phyloP scores from a whole-genome alignment of 1,139 yeast species.

The Zygosaccharomyces pseudobailii region DNA sequence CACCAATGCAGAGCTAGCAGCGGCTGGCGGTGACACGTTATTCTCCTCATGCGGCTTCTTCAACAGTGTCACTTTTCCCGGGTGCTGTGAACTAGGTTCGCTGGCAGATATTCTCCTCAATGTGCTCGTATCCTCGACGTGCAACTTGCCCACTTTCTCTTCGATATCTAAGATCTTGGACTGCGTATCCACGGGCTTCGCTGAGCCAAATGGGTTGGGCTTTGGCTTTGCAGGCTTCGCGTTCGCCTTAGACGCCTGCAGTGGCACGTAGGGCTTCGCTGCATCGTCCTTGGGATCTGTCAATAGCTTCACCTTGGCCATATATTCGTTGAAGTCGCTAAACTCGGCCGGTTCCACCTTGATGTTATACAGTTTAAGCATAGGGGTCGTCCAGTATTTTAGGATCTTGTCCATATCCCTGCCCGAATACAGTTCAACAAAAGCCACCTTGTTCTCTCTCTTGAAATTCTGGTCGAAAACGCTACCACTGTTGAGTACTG shows the following conservation, averaged over 20 bases:
- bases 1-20: neutral
- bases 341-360: conserved; percentile 27
- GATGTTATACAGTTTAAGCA: conserved; percentile 28
- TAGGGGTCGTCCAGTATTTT: conserved; percentile 28
- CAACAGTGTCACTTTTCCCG: conserved; percentile 15
- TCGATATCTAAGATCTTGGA: conserved; percentile 46
- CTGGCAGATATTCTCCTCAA: conserved; percentile 38
- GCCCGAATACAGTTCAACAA: conserved; percentile 49
- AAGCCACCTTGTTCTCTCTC: conserved; percentile 48
- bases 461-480: conserved; percentile 33
- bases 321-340: conserved; percentile 31
- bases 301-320: conserved; percentile 22
- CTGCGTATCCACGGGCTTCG: conserved; percentile 50
- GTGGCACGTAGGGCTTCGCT: conserved; percentile 19
- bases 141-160: conserved; percentile 43
- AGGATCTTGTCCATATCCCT: conserved; percentile 44
- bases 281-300: conserved; percentile 28
- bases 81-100: conserved; percentile 8
- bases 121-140: conserved; percentile 52
- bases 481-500: conserved; percentile 21
- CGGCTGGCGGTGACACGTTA: neutral
- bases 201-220: conserved; percentile 49
- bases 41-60: conserved; percentile 16
- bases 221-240: conserved; percentile 35
- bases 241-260: conserved; percentile 1